Evolutionary conservation across 805 yeast genomes (phyloP).

Genomic region (Ogataea kodamae): DNA sequence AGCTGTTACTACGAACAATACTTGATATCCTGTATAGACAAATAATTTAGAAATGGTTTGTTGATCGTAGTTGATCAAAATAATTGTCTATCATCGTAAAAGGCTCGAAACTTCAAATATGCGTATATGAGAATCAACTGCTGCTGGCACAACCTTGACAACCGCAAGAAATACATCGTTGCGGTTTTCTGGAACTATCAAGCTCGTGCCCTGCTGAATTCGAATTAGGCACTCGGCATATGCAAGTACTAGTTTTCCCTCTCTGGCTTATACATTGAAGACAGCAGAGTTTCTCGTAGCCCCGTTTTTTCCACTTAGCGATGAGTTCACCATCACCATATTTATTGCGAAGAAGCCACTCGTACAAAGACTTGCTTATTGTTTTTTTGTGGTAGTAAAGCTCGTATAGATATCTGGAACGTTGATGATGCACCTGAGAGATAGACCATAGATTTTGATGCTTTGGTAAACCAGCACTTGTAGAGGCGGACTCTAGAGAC

Average conservation of each 20-base stretch:
- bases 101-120: no score
- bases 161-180: slow-evolving; percentile 77
- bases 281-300: slow-evolving; percentile 86
- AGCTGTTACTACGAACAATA: no score
- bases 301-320: slow-evolving; percentile 60
- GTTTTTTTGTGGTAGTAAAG: slow-evolving; percentile 67
- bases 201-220: slow-evolving; percentile 31
- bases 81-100: no score
- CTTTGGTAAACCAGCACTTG: slow-evolving; percentile 44
- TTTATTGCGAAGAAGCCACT: slow-evolving; percentile 65
- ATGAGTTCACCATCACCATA: slow-evolving; percentile 67
- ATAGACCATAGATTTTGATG: slow-evolving; percentile 68
- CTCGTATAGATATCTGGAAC: slow-evolving; percentile 71
- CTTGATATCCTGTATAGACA: no score
- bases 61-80: no score
- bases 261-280: slow-evolving; percentile 64
- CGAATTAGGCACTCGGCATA: slow-evolving; percentile 79
- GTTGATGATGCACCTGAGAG: slow-evolving; percentile 65
- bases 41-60: no score
- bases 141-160: slow-evolving; percentile 80
- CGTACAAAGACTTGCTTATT: slow-evolving; percentile 64
- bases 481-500: slow-evolving; percentile 42
- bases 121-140: slow-evolving; percentile 51
- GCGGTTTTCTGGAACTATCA: slow-evolving; percentile 19
- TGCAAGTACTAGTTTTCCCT: slow-evolving; percentile 67